Percentiles rank a stretch among this genome's conserved stretches.
phyloP scores from a whole-genome alignment of 2,329 filamentous ascomycete genomes.

The Exserohilum turcica region DNA sequence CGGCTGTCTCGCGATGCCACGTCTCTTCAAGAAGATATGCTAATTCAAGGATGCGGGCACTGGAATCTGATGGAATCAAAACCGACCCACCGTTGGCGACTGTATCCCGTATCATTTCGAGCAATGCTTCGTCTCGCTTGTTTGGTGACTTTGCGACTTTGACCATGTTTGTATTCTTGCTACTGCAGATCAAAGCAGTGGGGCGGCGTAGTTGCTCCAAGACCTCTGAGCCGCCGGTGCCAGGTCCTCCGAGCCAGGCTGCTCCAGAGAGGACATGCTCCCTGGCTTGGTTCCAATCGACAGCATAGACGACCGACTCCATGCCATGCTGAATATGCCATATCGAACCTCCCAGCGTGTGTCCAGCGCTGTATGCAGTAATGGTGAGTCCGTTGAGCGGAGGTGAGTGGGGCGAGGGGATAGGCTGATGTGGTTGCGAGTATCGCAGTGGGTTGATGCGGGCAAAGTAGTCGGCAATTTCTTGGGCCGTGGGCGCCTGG shows the following conservation, averaged over 20 bases:
- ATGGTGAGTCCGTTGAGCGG: conserved; percentile 89
- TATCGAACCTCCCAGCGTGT: conserved; percentile 94
- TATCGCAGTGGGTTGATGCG: conserved; percentile 93
- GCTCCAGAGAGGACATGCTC: conserved; percentile 94
- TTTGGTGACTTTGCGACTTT: conserved; percentile 73
- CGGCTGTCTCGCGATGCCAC: conserved; percentile 61
- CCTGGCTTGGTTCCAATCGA: conserved; percentile 97
- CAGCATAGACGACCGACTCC: conserved; percentile 95
- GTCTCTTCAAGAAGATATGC: conserved; percentile 91
- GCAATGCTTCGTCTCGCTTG: conserved; percentile 82
- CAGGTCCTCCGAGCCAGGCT: conserved; percentile 86
- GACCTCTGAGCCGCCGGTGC: conserved; percentile 81
- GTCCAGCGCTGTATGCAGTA: conserved; percentile 94
- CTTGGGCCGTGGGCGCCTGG: conserved; percentile 77
- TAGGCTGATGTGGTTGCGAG: conserved; percentile 90
- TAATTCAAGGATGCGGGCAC: conserved; percentile 89
- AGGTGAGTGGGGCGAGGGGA: conserved; percentile 84
- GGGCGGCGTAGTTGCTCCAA: conserved; percentile 93
- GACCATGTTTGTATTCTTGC: conserved; percentile 74
- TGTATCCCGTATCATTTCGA: conserved; percentile 80
- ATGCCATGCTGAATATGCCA: conserved; percentile 98
- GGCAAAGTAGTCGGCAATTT: conserved; percentile 91
- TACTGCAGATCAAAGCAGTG: conserved; percentile 91
- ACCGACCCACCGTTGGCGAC: conserved; percentile 85
- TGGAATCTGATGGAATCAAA: conserved; percentile 91